phyloP scores from a whole-genome alignment of 768 basidiomycete species.

The Chiua virens region DNA sequence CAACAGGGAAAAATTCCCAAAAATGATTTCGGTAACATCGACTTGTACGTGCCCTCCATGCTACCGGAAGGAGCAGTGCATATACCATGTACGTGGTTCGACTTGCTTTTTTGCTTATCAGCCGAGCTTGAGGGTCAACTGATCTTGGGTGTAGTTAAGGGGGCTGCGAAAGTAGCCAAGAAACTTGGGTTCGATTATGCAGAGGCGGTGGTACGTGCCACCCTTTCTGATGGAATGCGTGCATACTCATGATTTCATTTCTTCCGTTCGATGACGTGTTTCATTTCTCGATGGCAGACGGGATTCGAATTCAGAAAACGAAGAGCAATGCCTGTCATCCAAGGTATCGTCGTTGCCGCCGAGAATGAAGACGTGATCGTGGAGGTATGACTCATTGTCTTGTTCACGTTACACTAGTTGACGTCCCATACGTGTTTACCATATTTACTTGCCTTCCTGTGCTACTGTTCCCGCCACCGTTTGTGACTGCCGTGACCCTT shows the following conservation, averaged over 20 bases:
- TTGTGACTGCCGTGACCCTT: conserved; percentile 6
- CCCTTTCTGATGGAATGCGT: conserved; percentile 9
- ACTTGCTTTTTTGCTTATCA: conserved; percentile 11
- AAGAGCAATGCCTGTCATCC: conserved; percentile 79
- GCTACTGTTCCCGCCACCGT: not conserved
- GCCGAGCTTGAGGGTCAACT: conserved; percentile 11
- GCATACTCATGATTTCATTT: conserved; percentile 4
- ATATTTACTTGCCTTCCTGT: not conserved
- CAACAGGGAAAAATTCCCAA: conserved; percentile 86
- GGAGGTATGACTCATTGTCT: conserved; percentile 53
- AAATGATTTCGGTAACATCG: conserved; percentile 96
- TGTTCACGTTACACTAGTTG: conserved; percentile 3
- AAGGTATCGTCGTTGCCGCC: conserved; percentile 82
- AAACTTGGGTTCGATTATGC: conserved; percentile 87
- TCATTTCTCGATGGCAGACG: conserved; percentile 49
- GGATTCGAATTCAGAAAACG: conserved; percentile 97
- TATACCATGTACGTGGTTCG: conserved; percentile 74
- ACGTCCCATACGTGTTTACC: not conserved
- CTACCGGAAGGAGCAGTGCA: conserved; percentile 84
- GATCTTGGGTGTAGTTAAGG: conserved; percentile 58
- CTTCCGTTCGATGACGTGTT: not conserved
- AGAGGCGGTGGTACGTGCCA: conserved; percentile 84
- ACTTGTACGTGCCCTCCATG: conserved; percentile 95
- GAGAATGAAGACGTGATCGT: conserved; percentile 74
- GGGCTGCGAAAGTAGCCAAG: conserved; percentile 84